A percentile compares a stretch with the other conserved stretches of the same genome.
phyloP scores from a whole-genome alignment of 257 asterid genomes.

The Solanum sitiens region DNA sequence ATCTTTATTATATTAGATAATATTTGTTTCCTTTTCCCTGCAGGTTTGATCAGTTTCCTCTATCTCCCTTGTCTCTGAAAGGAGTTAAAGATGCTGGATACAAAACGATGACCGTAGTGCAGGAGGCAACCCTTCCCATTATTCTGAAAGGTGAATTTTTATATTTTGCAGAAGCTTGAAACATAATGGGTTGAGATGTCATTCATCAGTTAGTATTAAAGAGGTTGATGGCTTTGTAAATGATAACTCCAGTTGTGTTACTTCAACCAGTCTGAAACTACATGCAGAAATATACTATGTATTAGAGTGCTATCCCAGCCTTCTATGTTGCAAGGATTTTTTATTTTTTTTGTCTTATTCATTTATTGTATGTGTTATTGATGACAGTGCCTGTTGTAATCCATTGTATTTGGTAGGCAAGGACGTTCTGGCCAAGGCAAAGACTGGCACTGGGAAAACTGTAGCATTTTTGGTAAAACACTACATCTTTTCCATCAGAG shows the following conservation, averaged over 20 bases:
- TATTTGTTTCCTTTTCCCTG: neutral
- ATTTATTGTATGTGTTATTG: neutral
- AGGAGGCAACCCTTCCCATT: slow-evolving; percentile 86
- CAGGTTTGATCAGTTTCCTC: slow-evolving; percentile 80
- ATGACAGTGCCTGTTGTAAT: slow-evolving; percentile 4
- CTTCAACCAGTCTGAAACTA: neutral
- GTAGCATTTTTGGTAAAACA: slow-evolving; percentile 85
- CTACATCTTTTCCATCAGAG: slow-evolving; percentile 2
- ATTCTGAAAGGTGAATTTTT: slow-evolving; percentile 60
- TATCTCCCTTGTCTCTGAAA: slow-evolving; percentile 71
- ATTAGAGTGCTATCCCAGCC: neutral
- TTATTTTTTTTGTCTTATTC: neutral
- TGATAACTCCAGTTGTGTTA: neutral
- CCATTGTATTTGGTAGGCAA: slow-evolving; percentile 44
- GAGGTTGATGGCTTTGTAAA: neutral
- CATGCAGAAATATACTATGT: neutral
- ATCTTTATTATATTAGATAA: neutral
- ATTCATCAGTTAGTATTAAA: neutral
- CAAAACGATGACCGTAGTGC: slow-evolving; percentile 87
- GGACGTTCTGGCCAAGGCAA: slow-evolving; percentile 98
- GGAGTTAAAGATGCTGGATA: slow-evolving; percentile 88
- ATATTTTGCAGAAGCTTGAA: neutral
- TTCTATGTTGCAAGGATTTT: neutral
- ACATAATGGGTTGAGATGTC: neutral
- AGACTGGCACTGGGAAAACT: slow-evolving; percentile 97